phyloP scores from a whole-genome alignment of 73 alveolate species.

The Chromera velia region DNA sequence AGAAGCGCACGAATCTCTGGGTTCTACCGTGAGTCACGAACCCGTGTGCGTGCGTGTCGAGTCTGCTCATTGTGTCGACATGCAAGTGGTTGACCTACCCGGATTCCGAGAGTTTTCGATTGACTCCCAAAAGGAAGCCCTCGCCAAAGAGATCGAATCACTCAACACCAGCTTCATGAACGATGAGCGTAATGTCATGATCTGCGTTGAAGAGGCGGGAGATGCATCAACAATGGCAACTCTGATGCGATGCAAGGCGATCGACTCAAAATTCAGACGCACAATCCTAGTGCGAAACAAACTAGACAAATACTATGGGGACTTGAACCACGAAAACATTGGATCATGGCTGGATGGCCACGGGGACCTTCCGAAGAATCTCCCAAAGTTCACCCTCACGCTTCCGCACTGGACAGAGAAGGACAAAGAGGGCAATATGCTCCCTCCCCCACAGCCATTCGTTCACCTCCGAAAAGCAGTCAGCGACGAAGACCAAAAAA shows the following conservation, averaged over 20 bases:
- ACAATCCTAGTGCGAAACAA: constrained; percentile 35
- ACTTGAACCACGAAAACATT: constrained; percentile 31
- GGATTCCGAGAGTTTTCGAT: constrained; percentile 40
- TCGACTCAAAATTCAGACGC: constrained; percentile 36
- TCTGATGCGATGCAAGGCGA: constrained; percentile 22
- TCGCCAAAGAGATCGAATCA: neutral
- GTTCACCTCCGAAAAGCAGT: neutral
- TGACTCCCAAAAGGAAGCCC: constrained; percentile 27
- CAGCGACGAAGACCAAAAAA: neutral
- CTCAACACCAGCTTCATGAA: constrained; percentile 24
- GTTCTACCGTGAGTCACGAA: constrained; percentile 17
- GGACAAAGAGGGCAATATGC: neutral
- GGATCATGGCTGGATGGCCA: constrained; percentile 32
- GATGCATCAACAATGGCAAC: constrained; percentile 43
- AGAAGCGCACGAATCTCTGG: constrained; percentile 17
- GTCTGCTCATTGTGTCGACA: constrained; percentile 41
- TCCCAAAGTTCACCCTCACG: constrained; percentile 23
- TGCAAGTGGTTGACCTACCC: constrained; percentile 43
- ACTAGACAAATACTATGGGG: constrained; percentile 35
- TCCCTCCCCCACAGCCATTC: neutral
- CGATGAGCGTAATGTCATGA: constrained; percentile 41
- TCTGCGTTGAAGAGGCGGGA: constrained; percentile 41
- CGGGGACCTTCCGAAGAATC: constrained; percentile 32
- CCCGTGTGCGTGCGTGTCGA: constrained; percentile 38
- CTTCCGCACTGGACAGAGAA: constrained; percentile 41